phyloP scores from a whole-genome alignment of 805 yeast species.

The Pachysolen tannophilus region DNA sequence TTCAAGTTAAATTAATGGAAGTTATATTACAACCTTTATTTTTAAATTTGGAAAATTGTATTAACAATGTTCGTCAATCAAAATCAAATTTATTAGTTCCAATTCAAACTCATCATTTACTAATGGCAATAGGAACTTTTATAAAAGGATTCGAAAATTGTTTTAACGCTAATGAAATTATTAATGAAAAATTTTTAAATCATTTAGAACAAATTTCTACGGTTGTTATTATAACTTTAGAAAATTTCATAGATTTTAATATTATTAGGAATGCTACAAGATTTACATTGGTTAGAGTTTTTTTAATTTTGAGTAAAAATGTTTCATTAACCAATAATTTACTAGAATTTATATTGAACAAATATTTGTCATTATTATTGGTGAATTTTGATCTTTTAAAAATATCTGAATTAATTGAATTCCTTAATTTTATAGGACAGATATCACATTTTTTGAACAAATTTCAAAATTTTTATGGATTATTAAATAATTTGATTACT shows the following conservation, averaged over 20 bases:
- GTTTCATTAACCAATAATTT: conserved; percentile 35
- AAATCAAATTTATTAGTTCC: conserved; percentile 35
- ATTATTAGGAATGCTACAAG: conserved; percentile 78
- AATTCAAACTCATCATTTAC: conserved; percentile 75
- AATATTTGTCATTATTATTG: conserved; percentile 62
- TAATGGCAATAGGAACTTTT: conserved; percentile 85
- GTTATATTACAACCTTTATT: conserved; percentile 70
- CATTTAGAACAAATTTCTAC: conserved; percentile 43
- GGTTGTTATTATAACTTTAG: conserved; percentile 77
- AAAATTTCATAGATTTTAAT: conserved; percentile 58
- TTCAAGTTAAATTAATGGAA: conserved; percentile 45
- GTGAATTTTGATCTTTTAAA: conserved; percentile 48
- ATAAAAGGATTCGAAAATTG: conserved; percentile 71
- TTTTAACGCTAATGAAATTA: conserved; percentile 16
- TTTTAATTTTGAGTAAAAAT: conserved; percentile 54
- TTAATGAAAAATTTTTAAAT: conserved; percentile 22
- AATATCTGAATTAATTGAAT: conserved; percentile 65
- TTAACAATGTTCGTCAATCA: conserved; percentile 27
- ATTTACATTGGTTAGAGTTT: conserved; percentile 79
- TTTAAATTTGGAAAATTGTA: conserved; percentile 57
- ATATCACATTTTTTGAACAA: conserved; percentile 69
- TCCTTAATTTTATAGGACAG: conserved; percentile 82
- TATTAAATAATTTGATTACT: conserved; percentile 63
- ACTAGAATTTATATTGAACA: conserved; percentile 44
- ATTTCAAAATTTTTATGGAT: conserved; percentile 60